Evolutionary conservation across 306 rosid genomes (phyloP).

Genomic region (Elaeagnus macrophylla): DNA sequence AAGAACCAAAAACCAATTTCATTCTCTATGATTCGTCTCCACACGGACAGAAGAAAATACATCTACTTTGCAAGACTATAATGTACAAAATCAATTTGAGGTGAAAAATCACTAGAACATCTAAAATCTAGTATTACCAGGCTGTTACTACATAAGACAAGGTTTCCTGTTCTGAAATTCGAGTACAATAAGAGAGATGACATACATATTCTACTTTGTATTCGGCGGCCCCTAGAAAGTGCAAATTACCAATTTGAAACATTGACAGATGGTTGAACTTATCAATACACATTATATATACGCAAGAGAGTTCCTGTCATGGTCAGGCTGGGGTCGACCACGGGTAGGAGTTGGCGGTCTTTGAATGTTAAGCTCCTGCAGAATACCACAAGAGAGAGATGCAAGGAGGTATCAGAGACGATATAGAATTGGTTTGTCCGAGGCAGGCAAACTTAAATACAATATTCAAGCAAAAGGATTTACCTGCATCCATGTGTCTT

Average conservation of each 20-base stretch:
- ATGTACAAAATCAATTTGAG: constrained; percentile 27
- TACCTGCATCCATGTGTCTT: constrained; percentile 99
- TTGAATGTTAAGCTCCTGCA: constrained; percentile 90
- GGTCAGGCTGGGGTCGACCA: constrained; percentile 98
- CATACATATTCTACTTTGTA: constrained; percentile 8
- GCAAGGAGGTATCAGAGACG: background rate
- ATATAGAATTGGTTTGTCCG: background rate
- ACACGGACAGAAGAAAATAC: constrained; percentile 26
- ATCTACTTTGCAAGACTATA: constrained; percentile 28
- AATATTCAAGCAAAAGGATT: background rate
- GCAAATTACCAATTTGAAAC: constrained; percentile 2
- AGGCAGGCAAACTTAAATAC: background rate
- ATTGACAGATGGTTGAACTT: constrained; percentile 7
- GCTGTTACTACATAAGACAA: constrained; percentile 23
- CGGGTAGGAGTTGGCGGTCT: constrained; percentile 99
- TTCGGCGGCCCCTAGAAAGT: constrained; percentile 6
- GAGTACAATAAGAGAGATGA: constrained; percentile 11
- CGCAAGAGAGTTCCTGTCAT: constrained; percentile 92
- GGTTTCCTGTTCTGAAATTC: constrained; percentile 23
- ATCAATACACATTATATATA: constrained; percentile 46
- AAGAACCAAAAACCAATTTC: constrained; percentile 11
- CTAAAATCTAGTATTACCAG: constrained; percentile 16
- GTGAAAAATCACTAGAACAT: constrained; percentile 11
- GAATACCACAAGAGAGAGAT: constrained; percentile 1
- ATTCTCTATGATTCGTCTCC: constrained; percentile 31